Conservation (phyloP, 352 stramenopile genomes). For the Globisporangium okanoganense region DNA sequence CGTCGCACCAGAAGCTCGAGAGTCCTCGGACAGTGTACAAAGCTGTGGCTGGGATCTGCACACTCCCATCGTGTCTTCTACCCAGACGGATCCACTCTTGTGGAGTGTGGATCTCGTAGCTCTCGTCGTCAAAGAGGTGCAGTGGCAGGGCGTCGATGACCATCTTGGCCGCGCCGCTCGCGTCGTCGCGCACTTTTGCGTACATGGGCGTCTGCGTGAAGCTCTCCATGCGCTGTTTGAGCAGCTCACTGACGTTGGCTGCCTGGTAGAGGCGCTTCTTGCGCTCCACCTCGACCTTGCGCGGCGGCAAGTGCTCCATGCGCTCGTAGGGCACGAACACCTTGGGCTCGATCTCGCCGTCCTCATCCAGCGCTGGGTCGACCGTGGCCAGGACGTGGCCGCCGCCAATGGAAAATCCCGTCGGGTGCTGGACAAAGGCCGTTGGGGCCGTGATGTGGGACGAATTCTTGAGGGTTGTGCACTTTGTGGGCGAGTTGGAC, state of each 20-base stretch:
- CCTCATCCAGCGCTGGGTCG: slow-evolving; percentile 36
- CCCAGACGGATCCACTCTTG: slow-evolving; percentile 65
- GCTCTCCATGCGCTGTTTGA: slow-evolving; percentile 38
- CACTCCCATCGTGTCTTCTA: slow-evolving; percentile 35
- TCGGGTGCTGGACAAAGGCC: slow-evolving; percentile 31
- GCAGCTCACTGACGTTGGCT: slow-evolving; percentile 35
- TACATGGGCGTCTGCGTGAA: slow-evolving; percentile 38
- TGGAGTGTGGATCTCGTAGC: slow-evolving; percentile 64
- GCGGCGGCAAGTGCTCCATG: slow-evolving; percentile 44
- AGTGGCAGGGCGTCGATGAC: slow-evolving; percentile 63
- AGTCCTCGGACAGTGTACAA: slow-evolving; percentile 58
- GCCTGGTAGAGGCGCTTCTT: slow-evolving; percentile 61
- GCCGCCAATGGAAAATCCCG: slow-evolving; percentile 46
- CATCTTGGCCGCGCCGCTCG: slow-evolving; percentile 41
- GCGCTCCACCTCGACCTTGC: slow-evolving; percentile 65
- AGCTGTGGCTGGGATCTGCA: slow-evolving; percentile 69
- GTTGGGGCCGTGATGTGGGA: slow-evolving; percentile 34
- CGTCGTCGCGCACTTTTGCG: slow-evolving; percentile 35
- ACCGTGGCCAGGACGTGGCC: slow-evolving; percentile 36
- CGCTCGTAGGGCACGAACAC: slow-evolving; percentile 69
- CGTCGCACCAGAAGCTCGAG: slow-evolving; percentile 64
- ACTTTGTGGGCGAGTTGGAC: slow-evolving; percentile 25
- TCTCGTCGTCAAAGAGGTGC: slow-evolving; percentile 78
- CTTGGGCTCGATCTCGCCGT: slow-evolving; percentile 66
- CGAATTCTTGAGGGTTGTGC: slow-evolving; percentile 31